A percentile compares a stretch with the other conserved stretches of the same genome.
Conservation (phyloP, 371 early-diverging fungal genomes). For the Fennellomyces sp. region DNA sequence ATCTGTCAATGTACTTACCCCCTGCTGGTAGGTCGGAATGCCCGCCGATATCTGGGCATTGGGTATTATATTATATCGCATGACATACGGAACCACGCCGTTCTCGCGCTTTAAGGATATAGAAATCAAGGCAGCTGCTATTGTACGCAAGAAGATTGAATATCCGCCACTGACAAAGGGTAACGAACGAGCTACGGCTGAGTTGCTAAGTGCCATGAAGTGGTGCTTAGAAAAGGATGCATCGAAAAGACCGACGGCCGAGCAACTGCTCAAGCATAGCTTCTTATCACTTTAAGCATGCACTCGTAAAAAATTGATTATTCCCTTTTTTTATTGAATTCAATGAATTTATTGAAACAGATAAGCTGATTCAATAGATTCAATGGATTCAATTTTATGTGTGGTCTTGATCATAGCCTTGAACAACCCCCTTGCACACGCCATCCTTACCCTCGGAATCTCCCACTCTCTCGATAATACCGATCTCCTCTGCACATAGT, state of each 20-base stretch:
- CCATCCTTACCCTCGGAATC: too few species aligned
- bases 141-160: too few species aligned
- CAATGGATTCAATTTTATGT: too few species aligned
- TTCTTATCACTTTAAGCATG: not conserved
- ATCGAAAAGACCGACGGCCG: not conserved
- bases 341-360: too few species aligned
- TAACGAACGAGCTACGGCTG: not conserved
- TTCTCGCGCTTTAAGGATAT: too few species aligned
- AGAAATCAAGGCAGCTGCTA: not conserved
- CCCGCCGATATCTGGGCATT: slow-evolving; percentile 97
- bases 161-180: not conserved
- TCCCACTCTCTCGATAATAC: too few species aligned
- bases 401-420: too few species aligned
- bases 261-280: not conserved
- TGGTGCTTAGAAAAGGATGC: not conserved
- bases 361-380: not conserved
- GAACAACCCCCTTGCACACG: too few species aligned
- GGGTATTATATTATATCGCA: slow-evolving; percentile 97
- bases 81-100: slow-evolving; percentile 92
- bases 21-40: slow-evolving; percentile 55
- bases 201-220: not conserved
- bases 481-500: too few species aligned
- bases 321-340: too few species aligned
- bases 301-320: not conserved
- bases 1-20: not conserved